These are phyloP conservation scores for Monascus purpureus DNA, from an alignment of 495 filamentous ascomycete species.

Conservation along the genomic window DNA sequence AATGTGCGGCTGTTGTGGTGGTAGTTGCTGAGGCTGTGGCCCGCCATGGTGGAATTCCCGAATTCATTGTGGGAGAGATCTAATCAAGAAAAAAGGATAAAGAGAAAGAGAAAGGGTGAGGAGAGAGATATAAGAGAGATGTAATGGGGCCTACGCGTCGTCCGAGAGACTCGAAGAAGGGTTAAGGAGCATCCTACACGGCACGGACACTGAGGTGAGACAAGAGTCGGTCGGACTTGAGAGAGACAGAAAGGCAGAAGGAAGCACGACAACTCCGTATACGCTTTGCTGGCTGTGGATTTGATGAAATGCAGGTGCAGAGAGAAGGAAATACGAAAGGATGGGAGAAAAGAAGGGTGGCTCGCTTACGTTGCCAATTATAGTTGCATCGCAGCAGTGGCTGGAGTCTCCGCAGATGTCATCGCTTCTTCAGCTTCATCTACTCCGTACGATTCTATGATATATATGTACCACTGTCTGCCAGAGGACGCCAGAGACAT, in stretches of 20 bases:
- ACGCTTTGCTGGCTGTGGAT: no score
- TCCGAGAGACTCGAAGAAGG: no score
- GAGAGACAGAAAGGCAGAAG: slow-evolving; percentile 10
- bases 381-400: background rate
- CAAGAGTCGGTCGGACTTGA: slow-evolving; percentile 2
- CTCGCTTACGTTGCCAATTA: background rate
- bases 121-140: no score
- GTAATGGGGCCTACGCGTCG: no score
- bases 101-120: slow-evolving; percentile 5
- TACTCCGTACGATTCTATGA: background rate
- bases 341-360: background rate
- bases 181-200: slow-evolving; percentile 4
- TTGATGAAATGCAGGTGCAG: no score
- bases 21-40: slow-evolving; percentile 16
- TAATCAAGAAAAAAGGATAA: slow-evolving; percentile 4
- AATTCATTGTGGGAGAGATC: slow-evolving; percentile 20
- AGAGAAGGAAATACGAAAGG: no score
- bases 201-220: background rate
- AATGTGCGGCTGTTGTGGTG: slow-evolving; percentile 12
- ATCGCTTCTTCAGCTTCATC: background rate
- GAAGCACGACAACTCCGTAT: slow-evolving; percentile 1
- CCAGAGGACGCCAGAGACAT: slow-evolving; percentile 16
- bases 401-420: background rate
- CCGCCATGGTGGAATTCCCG: slow-evolving; percentile 30
- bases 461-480: background rate